phyloP scores from a whole-genome alignment of 441 rosid species.

The Rhodomyrtus psidioides region DNA sequence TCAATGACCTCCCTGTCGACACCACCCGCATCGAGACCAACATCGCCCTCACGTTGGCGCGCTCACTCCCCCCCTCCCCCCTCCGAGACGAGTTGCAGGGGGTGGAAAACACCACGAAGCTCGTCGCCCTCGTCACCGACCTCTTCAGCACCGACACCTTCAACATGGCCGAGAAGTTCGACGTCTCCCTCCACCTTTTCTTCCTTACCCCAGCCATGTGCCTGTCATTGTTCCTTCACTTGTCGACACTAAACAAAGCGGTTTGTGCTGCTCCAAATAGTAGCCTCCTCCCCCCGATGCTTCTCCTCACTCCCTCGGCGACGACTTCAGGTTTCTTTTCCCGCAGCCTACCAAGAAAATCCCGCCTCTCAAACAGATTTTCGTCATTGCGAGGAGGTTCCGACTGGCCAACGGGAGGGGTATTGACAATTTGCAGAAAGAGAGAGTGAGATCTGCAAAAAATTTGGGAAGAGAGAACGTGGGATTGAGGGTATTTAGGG shows the following conservation, averaged over 20 bases:
- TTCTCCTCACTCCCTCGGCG: too few relatives aligned
- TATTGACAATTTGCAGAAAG: too few relatives aligned
- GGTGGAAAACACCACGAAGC: conserved; percentile 8
- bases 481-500: too few relatives aligned
- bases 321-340: too few relatives aligned
- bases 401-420: too few relatives aligned
- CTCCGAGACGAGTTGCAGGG: conserved; percentile 14
- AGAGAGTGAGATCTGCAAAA: too few relatives aligned
- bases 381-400: too few relatives aligned
- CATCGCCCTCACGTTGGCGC: conserved; percentile 25
- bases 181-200: conserved; percentile 26
- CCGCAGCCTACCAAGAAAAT: too few relatives aligned
- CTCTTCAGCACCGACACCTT: conserved; percentile 31
- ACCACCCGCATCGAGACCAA: conserved; percentile 21
- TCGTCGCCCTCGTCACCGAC: conserved; percentile 33
- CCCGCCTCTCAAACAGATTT: too few relatives aligned
- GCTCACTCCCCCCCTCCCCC: conserved; percentile 29
- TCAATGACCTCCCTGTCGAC: conserved; percentile 30
- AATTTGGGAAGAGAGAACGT: too few relatives aligned
- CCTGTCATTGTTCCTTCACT: conserved; percentile 22
- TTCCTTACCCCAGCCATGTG: conserved; percentile 20
- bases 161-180: conserved; percentile 29
- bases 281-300: too few relatives aligned
- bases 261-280: too few relatives aligned
- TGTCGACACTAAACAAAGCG: conserved; percentile 31